Base-by-base conservation (phyloP, 805 yeast species). In the Cyberlindnera nakhonratchasimensis region DNA sequence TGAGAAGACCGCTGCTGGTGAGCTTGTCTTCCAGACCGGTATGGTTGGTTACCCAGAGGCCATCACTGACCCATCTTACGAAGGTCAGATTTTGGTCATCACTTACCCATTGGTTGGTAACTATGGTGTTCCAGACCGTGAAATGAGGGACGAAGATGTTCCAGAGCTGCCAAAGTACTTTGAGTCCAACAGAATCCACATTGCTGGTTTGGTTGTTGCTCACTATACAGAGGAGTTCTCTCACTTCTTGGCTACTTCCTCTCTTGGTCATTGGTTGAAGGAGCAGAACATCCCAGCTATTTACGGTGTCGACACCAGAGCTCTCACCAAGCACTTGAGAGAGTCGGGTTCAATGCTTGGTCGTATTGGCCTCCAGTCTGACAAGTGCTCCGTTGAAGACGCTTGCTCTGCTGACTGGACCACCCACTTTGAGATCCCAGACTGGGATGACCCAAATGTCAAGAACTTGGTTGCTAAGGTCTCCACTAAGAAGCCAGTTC, bases 11-110 rank as follows among this genome's bases (percentile, higher is more conserved):
- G 79, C 81, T 43, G 95, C 98, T 43, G 99, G 99, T 76, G 99
- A 93, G 71, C 79, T 95, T 58, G 99, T 93, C 47, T 93, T 93
- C 80, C 98, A 95, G 70, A 93, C 99, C 50, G 98, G 99, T 73
- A 90, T 93, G 96, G 98, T 93, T 55, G 99, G 99, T 49, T 93
- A 93, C 66, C 99, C 98, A 31, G 99, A 93, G 69, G 82, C 97
- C 40, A 79, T 93, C 66, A 89, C 99, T 30, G 99, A 93, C 69
- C 99, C 99, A 47, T 93, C 98, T 34, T 93, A 93, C 68, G 90
- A 86, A 62, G 99, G 99, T 51, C 99, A 93, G 70, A 91, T 93
- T 61, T 72, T 93, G 64, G 97, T 93, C 51, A 86, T 93, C 67
- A 93, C 99, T 41, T 93, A 82, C 66, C 99, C 99, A 21, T 74